Percentiles rank a stretch among this genome's conserved stretches.
Conservation (phyloP, 208 protist species). For the Naegleria gruberi region DNA sequence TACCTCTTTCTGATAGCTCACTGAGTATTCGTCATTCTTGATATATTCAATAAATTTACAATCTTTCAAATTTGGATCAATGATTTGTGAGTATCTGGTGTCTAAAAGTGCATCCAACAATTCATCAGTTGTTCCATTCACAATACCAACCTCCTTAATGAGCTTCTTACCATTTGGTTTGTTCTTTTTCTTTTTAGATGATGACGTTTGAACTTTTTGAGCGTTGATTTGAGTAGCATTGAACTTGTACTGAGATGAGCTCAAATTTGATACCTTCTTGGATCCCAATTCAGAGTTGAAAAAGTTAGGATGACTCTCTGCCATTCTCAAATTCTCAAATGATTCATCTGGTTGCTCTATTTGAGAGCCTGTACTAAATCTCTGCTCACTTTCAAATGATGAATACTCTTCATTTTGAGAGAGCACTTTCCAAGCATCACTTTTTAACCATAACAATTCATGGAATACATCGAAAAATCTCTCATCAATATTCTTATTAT, state of each 20-base stretch:
- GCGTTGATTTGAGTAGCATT: too few relatives aligned
- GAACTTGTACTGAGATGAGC: too few relatives aligned
- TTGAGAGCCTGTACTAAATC: too few relatives aligned
- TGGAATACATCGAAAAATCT: neutral
- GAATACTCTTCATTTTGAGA: too few relatives aligned
- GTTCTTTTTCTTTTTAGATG: too few relatives aligned
- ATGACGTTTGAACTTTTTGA: too few relatives aligned
- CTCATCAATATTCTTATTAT: neutral
- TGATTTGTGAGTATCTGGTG: neutral
- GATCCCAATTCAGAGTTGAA: neutral
- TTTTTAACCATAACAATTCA: too few relatives aligned
- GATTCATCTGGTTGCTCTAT: neutral
- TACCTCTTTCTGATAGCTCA: neutral
- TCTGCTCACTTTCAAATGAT: too few relatives aligned
- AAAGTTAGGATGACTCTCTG: neutral
- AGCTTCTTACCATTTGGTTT: neutral
- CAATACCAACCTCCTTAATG: neutral
- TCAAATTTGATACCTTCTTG: neutral
- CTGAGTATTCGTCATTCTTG: neutral
- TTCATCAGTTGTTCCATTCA: neutral
- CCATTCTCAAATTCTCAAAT: neutral
- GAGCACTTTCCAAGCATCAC: too few relatives aligned
- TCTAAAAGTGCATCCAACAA: neutral
- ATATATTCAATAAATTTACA: neutral
- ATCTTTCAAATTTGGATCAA: neutral